phyloP scores from a whole-genome alignment of 495 filamentous ascomycete genomes.

The Pseudoneurospora amorphoporcata region DNA sequence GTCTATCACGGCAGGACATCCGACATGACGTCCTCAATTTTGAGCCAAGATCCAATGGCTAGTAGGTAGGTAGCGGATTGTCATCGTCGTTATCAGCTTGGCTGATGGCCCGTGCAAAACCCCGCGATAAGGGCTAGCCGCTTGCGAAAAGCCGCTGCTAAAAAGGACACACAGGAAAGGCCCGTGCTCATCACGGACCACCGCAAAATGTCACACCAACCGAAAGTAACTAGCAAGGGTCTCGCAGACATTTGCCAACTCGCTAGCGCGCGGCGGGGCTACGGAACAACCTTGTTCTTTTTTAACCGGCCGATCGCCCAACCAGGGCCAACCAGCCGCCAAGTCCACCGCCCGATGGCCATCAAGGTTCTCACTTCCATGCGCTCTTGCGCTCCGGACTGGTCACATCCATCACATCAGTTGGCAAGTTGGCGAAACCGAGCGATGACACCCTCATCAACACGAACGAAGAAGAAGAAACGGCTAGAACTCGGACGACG shows the following conservation, averaged over 20 bases:
- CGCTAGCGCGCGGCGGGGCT: neutral
- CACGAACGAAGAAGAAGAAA: slow-evolving; percentile 12
- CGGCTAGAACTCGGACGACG: neutral
- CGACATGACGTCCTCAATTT: neutral
- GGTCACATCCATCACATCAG: neutral
- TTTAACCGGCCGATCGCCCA: neutral
- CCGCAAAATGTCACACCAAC: neutral
- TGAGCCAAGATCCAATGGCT: neutral
- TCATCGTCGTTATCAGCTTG: neutral
- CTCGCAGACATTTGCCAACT: neutral
- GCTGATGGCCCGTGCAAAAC: neutral
- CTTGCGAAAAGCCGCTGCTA: neutral
- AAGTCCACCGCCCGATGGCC: neutral
- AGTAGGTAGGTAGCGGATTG: neutral
- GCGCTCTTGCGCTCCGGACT: neutral
- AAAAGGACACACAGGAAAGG: neutral
- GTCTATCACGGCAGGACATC: neutral
- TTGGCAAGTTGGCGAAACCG: neutral
- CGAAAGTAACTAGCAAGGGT: neutral
- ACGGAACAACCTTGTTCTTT: neutral
- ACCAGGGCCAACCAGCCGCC: neutral
- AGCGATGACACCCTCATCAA: slow-evolving; percentile 2
- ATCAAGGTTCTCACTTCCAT: neutral
- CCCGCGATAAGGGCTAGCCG: neutral
- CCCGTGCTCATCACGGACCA: neutral